Conservation (phyloP, 208 protist genomes). For the Leishmania gerbilli region DNA sequence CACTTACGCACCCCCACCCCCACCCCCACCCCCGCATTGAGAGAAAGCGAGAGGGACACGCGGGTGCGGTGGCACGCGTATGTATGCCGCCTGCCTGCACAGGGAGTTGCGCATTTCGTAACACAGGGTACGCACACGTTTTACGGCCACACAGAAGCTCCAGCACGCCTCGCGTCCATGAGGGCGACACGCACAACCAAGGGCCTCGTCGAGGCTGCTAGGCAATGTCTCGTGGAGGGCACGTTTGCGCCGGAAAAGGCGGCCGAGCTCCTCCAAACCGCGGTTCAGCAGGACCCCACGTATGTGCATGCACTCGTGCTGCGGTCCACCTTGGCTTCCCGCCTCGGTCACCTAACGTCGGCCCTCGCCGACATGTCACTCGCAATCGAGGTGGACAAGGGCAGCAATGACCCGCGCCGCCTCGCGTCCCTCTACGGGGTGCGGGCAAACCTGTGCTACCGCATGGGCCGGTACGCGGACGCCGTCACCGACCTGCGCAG, state of each 20-base stretch:
- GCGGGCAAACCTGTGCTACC: constrained; percentile 54
- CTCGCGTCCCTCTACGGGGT: constrained; percentile 63
- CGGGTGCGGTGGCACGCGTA: not conserved
- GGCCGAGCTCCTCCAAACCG: constrained; percentile 38
- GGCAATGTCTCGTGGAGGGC: constrained; percentile 40
- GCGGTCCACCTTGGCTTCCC: constrained; percentile 42
- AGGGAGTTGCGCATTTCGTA: not conserved
- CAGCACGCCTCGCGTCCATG: constrained; percentile 5
- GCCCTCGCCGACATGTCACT: constrained; percentile 71
- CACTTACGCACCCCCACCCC: not conserved
- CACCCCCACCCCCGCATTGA: not conserved
- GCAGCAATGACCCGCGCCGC: constrained; percentile 42
- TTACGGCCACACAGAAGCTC: not conserved
- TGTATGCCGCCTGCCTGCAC: not conserved
- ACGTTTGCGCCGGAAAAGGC: constrained; percentile 41
- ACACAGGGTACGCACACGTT: not conserved
- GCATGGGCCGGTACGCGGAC: constrained; percentile 52
- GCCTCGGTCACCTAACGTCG: constrained; percentile 32
- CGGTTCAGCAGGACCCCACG: constrained; percentile 52
- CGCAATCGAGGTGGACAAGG: constrained; percentile 73
- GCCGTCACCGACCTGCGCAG: constrained; percentile 65
- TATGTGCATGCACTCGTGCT: constrained; percentile 53
- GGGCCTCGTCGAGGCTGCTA: constrained; percentile 58
- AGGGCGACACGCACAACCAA: constrained; percentile 13
- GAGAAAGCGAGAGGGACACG: not conserved